Conservation (phyloP, 1,284 basidiomycete species). For the Ustilago sp. region DNA sequence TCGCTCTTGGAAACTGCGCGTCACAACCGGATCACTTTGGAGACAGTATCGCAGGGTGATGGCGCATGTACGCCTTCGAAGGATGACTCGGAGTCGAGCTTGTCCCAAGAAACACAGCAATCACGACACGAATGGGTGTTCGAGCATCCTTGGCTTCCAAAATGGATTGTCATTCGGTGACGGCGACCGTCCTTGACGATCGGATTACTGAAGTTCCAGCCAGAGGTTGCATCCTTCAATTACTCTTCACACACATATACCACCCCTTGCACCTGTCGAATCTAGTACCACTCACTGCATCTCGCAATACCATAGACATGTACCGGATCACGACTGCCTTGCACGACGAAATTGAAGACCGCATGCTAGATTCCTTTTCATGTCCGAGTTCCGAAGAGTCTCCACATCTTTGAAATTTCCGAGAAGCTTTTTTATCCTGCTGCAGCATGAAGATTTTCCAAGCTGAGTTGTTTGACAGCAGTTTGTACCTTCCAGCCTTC, state of each 20-base stretch:
- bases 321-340: background rate
- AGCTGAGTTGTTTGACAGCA: constrained; percentile 17
- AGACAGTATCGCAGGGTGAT: background rate
- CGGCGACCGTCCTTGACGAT: background rate
- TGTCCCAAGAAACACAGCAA: background rate
- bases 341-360: background rate
- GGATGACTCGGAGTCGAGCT: background rate
- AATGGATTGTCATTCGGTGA: constrained; percentile 11
- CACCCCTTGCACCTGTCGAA: background rate
- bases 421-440: constrained; percentile 4
- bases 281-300: background rate
- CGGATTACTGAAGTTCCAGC: too few relatives aligned
- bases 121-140: background rate
- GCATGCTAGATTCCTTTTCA: background rate
- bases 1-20: constrained; percentile 29
- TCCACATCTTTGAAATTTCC: constrained; percentile 5
- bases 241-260: background rate
- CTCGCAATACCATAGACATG: constrained; percentile 5
- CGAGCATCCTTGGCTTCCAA: constrained; percentile 45
- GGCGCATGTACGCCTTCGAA: background rate
- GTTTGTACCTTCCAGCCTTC: background rate
- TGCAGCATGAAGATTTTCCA: background rate
- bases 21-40: constrained; percentile 16
- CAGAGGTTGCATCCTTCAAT: too few relatives aligned
- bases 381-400: constrained; percentile 16